phyloP scores from a whole-genome alignment of 345 rosid genomes.

The Salix viminalis region DNA sequence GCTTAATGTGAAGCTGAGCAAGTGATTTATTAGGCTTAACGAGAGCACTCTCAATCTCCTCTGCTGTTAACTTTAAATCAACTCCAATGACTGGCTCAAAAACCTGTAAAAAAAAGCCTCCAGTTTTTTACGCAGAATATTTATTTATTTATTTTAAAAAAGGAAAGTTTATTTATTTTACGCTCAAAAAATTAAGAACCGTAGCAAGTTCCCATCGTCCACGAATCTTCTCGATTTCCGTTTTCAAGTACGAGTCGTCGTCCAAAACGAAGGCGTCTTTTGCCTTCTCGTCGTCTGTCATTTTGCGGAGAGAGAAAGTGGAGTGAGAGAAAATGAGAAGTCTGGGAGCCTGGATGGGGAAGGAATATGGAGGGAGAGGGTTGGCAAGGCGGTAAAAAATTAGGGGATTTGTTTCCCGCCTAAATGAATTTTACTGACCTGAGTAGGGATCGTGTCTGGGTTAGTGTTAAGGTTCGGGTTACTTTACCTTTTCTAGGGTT shows the following conservation, averaged over 20 bases:
- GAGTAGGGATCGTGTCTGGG: background rate
- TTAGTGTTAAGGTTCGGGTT: background rate
- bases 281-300: slow-evolving; percentile 25
- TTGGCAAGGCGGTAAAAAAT: background rate
- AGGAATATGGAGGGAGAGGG: background rate
- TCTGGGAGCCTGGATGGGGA: background rate
- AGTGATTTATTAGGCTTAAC: slow-evolving; percentile 41
- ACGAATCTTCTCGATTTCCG: slow-evolving; percentile 52
- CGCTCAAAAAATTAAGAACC: slow-evolving; percentile 73
- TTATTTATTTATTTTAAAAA: background rate
- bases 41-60: slow-evolving; percentile 69
- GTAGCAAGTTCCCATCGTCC: slow-evolving; percentile 90
- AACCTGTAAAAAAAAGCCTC: slow-evolving; percentile 37
- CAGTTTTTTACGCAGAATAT: background rate
- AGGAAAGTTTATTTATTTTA: slow-evolving; percentile 15
- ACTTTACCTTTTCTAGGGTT: slow-evolving; percentile 15
- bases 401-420: slow-evolving; percentile 28
- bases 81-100: slow-evolving; percentile 56
- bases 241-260: slow-evolving; percentile 16
- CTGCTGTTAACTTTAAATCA: slow-evolving; percentile 60
- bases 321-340: background rate
- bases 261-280: background rate
- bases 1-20: slow-evolving; percentile 63
- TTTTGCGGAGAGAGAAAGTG: slow-evolving; percentile 10
- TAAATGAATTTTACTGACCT: slow-evolving; percentile 13